Conservation (phyloP, 805 yeast genomes). For the Candida lessepsii region DNA sequence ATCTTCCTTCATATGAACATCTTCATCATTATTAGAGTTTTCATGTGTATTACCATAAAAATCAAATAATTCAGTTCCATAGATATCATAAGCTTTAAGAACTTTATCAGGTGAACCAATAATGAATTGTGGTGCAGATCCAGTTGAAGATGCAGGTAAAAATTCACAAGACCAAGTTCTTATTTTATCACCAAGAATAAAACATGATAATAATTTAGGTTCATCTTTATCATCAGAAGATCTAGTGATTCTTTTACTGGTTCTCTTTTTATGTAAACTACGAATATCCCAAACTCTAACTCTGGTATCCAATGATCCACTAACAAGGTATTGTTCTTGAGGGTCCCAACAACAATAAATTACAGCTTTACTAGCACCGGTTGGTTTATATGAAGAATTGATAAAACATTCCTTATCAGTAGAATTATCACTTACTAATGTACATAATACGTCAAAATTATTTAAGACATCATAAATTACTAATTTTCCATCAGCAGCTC, state of each 20-base stretch:
- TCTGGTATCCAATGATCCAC: constrained; percentile 70
- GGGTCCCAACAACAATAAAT: constrained; percentile 76
- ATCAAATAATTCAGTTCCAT: constrained; percentile 42
- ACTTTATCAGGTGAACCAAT: constrained; percentile 77
- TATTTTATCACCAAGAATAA: constrained; percentile 39
- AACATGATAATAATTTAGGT: constrained; percentile 30
- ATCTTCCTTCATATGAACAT: constrained; percentile 15
- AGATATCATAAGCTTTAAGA: constrained; percentile 37
- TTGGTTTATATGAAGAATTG: constrained; percentile 24
- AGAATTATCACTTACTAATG: constrained; percentile 27
- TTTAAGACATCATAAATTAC: constrained; percentile 63
- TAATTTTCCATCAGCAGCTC: constrained; percentile 65
- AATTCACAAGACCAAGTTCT: constrained; percentile 61
- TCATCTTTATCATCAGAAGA: constrained; percentile 22
- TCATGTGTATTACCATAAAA: constrained; percentile 34
- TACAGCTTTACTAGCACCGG: constrained; percentile 41
- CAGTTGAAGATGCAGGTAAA: constrained; percentile 45
- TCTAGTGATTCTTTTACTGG: constrained; percentile 23
- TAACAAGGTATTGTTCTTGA: constrained; percentile 61
- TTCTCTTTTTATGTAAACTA: constrained; percentile 19
- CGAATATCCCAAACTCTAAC: constrained; percentile 68
- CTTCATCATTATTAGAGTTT: constrained; percentile 16
- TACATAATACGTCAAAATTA: constrained; percentile 30
- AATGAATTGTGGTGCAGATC: constrained; percentile 47
- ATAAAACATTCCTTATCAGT: constrained; percentile 29